Evolutionary conservation across 2,329 filamentous ascomycete species (phyloP).

Genomic region (Cladosporium velox): DNA sequence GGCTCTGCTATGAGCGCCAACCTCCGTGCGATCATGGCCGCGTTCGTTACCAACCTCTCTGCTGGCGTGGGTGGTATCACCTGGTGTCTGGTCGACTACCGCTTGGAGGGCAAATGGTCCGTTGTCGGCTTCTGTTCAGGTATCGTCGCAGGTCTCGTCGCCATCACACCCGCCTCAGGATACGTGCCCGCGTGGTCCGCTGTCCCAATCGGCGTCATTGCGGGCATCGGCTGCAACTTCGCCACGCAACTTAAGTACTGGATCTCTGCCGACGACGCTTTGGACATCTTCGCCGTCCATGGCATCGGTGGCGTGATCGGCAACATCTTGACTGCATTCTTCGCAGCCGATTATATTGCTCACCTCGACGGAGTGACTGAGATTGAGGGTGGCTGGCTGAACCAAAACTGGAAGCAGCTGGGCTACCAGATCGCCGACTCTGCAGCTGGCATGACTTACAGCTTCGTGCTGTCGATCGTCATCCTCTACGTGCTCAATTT

Average conservation of each 20-base stretch:
- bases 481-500: constrained; percentile 65
- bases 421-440: constrained; percentile 84
- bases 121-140: constrained; percentile 92
- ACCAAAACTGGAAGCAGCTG: constrained; percentile 80
- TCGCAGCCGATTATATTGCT: constrained; percentile 82
- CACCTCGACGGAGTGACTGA: constrained; percentile 69
- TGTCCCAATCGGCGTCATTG: constrained; percentile 74
- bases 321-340: constrained; percentile 77
- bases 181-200: constrained; percentile 85
- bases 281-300: constrained; percentile 87
- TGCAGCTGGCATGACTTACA: constrained; percentile 72
- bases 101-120: constrained; percentile 87
- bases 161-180: constrained; percentile 85
- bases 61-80: constrained; percentile 83
- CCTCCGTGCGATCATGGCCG: constrained; percentile 82
- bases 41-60: constrained; percentile 80
- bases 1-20: constrained; percentile 81
- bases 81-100: constrained; percentile 87
- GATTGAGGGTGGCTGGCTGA: constrained; percentile 78
- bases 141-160: constrained; percentile 81
- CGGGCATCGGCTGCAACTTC: constrained; percentile 80
- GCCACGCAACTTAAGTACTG: constrained; percentile 89
- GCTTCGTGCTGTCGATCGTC: constrained; percentile 73
- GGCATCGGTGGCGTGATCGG: constrained; percentile 76
- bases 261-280: constrained; percentile 76